Evolutionary conservation across 176 grass and related monocot genomes (phyloP).

Genomic region (Phoenix roebelenii): DNA sequence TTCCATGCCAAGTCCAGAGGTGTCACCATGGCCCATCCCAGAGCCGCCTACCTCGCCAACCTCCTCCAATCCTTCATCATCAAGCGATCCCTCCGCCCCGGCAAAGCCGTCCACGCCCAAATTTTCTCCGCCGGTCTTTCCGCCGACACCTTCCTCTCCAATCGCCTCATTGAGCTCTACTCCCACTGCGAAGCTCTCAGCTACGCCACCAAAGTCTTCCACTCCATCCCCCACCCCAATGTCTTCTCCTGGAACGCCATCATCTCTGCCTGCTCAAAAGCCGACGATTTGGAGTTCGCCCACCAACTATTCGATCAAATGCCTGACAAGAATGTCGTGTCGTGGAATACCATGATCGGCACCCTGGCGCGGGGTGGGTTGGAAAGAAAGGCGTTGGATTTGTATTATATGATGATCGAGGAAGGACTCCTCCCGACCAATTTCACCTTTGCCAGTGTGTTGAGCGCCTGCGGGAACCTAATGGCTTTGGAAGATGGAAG

Average conservation of each 20-base stretch:
- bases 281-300: slow-evolving; percentile 40
- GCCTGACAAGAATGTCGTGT: slow-evolving; percentile 54
- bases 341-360: slow-evolving; percentile 76
- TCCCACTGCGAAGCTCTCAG: slow-evolving; percentile 41
- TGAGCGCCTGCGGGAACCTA: slow-evolving; percentile 51
- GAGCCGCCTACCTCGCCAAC: slow-evolving; percentile 14
- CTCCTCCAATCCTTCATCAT: slow-evolving; percentile 25
- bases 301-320: slow-evolving; percentile 56
- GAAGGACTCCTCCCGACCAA: slow-evolving; percentile 52
- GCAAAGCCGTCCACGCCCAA: slow-evolving; percentile 48
- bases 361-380: slow-evolving; percentile 26
- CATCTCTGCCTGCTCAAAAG: slow-evolving; percentile 34
- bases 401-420: slow-evolving; percentile 40
- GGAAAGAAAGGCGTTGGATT: slow-evolving; percentile 35
- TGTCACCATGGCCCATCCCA: slow-evolving; percentile 4
- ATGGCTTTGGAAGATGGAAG: slow-evolving; percentile 40
- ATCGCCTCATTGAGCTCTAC: slow-evolving; percentile 88
- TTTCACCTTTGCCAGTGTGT: slow-evolving; percentile 73
- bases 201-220: slow-evolving; percentile 47
- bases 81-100: slow-evolving; percentile 9
- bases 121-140: slow-evolving; percentile 51
- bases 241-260: slow-evolving; percentile 68
- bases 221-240: slow-evolving; percentile 45
- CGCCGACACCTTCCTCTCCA: slow-evolving; percentile 67
- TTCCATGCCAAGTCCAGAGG: no score